phyloP scores from a whole-genome alignment of 345 rosid genomes.

The Isatis tinctoria region DNA sequence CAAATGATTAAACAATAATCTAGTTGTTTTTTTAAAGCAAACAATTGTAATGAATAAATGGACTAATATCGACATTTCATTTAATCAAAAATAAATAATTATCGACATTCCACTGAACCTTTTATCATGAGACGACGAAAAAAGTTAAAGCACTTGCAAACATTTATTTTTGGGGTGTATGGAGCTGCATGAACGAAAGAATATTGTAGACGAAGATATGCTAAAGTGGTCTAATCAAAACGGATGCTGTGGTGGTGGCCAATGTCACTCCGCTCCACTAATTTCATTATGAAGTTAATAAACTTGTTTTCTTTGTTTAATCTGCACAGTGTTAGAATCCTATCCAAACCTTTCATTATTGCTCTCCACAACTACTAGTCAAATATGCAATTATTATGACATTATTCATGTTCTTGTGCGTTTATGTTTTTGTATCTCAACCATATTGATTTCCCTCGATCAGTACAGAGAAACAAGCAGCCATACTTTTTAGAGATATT shows the following conservation, averaged over 20 bases:
- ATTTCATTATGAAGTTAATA: conserved; percentile 23
- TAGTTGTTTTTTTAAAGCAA: neutral
- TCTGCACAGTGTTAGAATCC: conserved; percentile 4
- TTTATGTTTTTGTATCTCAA: neutral
- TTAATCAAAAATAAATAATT: neutral
- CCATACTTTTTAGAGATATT: neutral
- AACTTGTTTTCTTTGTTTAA: conserved; percentile 1
- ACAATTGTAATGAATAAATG: neutral
- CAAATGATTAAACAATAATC: neutral
- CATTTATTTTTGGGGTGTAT: neutral
- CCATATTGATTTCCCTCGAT: neutral
- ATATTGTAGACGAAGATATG: neutral
- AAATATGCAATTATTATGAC: conserved; percentile 27
- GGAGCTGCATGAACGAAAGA: neutral
- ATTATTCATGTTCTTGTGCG: neutral
- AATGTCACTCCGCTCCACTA: conserved; percentile 25
- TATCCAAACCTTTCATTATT: conserved; percentile 29
- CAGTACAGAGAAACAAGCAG: neutral
- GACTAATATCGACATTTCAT: neutral
- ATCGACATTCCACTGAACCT: neutral
- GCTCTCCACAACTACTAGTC: conserved; percentile 22
- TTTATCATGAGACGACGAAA: neutral
- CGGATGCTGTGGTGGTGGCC: conserved; percentile 23
- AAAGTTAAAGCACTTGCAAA: conserved; percentile 3
- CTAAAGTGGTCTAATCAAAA: conserved; percentile 27